Conservation (phyloP, 1,284 basidiomycete species). For the Gymnopus androsaceus region DNA sequence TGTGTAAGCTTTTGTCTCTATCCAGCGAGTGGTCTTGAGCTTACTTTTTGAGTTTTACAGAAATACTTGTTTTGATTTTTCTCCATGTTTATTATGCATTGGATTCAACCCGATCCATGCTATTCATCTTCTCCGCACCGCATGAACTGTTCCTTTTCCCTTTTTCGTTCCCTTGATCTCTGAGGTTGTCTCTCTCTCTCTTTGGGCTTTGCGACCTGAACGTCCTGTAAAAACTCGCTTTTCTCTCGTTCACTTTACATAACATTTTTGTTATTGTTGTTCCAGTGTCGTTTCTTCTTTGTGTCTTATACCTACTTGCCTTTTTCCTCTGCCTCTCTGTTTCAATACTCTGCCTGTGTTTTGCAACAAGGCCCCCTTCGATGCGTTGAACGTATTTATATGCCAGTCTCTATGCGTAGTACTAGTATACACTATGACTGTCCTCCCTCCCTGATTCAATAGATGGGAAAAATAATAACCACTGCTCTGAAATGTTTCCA, state of each 20-base stretch:
- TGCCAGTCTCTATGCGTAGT: too few species aligned
- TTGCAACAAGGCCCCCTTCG: constrained; percentile 10
- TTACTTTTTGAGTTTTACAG: neutral
- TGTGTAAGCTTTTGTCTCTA: neutral
- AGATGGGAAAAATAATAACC: too few species aligned
- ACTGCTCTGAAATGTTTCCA: too few species aligned
- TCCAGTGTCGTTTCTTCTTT: neutral
- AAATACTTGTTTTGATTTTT: constrained; percentile 11
- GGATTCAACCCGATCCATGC: neutral
- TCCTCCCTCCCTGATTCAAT: too few species aligned
- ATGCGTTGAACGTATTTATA: constrained; percentile 22
- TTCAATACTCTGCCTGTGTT: constrained; percentile 13
- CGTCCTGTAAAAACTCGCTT: constrained; percentile 4
- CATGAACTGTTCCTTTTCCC: constrained; percentile 6
- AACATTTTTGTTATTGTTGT: constrained; percentile 1
- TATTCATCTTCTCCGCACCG: constrained; percentile 1
- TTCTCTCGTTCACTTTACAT: constrained; percentile 2
- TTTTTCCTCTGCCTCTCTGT: constrained; percentile 2
- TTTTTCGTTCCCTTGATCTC: too few species aligned
- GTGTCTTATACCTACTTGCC: neutral
- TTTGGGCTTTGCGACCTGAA: constrained; percentile 15
- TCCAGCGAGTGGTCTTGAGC: neutral
- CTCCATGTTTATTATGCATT: constrained; percentile 8
- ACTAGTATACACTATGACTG: too few species aligned
- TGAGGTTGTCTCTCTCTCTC: neutral